Evolutionary conservation across 108 stramenopile genomes (phyloP).

Genomic region (Seminavis robusta): DNA sequence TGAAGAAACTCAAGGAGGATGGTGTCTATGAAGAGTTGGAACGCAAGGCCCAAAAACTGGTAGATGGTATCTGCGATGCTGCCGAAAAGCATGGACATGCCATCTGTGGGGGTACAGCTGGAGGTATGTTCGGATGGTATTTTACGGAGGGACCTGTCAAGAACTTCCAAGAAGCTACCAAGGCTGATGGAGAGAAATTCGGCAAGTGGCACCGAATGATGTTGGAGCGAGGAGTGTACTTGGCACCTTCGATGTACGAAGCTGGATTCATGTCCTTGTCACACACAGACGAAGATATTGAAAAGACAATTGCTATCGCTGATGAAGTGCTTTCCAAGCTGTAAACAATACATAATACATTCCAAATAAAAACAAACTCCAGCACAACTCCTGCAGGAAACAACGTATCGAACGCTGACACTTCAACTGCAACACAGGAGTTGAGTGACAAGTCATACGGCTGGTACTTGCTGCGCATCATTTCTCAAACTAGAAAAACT

Average conservation of each 20-base stretch:
- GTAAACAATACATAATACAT: constrained; percentile 37
- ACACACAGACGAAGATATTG: constrained; percentile 96
- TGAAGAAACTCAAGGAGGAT: constrained; percentile 84
- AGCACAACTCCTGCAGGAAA: too few relatives aligned
- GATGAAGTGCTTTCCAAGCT: constrained; percentile 90
- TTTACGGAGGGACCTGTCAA: constrained; percentile 94
- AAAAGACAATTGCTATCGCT: constrained; percentile 95
- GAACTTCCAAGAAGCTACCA: constrained; percentile 89
- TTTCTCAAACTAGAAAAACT: too few relatives aligned
- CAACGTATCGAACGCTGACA: too few relatives aligned
- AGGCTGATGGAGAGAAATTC: constrained; percentile 91
- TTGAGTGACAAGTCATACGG: too few relatives aligned
- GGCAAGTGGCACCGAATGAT: constrained; percentile 97
- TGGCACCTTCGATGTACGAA: constrained; percentile 97
- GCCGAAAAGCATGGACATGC: constrained; percentile 90
- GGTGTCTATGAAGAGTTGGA: constrained; percentile 93
- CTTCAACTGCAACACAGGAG: too few relatives aligned
- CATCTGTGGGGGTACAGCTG: constrained; percentile 83
- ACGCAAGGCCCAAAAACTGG: constrained; percentile 85
- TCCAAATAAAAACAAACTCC: too few relatives aligned
- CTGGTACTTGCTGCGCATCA: too few relatives aligned
- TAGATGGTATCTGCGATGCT: constrained; percentile 84
- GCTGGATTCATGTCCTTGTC: constrained; percentile 97
- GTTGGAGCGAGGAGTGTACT: constrained; percentile 96
- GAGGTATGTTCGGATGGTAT: constrained; percentile 99